A percentile compares a stretch with the other conserved stretches of the same genome.
phyloP scores from a whole-genome alignment of 2,329 filamentous ascomycete genomes.

The Cordyceps farinosa region DNA sequence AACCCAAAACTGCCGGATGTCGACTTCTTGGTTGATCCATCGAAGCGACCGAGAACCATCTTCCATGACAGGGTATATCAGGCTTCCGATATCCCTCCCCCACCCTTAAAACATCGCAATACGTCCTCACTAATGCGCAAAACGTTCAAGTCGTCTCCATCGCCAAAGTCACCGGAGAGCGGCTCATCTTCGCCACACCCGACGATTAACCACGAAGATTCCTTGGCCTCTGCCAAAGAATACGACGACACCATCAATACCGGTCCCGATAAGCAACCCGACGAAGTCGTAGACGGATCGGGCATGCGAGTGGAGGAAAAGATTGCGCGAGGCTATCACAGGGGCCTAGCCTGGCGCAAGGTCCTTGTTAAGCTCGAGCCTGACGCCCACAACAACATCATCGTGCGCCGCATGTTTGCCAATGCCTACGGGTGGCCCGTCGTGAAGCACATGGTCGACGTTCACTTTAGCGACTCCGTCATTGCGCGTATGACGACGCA shows the following conservation, averaged over 20 bases:
- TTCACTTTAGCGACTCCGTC: slow-evolving; percentile 77
- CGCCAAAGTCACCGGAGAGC: slow-evolving; percentile 27
- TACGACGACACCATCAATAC: slow-evolving; percentile 51
- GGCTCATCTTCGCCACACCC: slow-evolving; percentile 34
- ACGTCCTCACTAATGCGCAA: slow-evolving; percentile 35
- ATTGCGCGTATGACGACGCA: slow-evolving; percentile 63
- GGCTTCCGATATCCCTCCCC: slow-evolving; percentile 84
- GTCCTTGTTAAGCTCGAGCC: slow-evolving; percentile 93
- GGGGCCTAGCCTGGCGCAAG: slow-evolving; percentile 89
- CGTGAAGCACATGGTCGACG: slow-evolving; percentile 88
- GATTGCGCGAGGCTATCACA: slow-evolving; percentile 93
- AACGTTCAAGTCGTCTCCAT: slow-evolving; percentile 24
- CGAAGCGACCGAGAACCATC: slow-evolving; percentile 78
- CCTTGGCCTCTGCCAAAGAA: slow-evolving; percentile 42
- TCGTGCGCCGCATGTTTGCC: slow-evolving; percentile 92
- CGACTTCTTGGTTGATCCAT: slow-evolving; percentile 80
- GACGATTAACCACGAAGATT: slow-evolving; percentile 40
- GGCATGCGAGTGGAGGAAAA: slow-evolving; percentile 94
- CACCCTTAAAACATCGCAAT: slow-evolving; percentile 59
- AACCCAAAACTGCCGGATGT: slow-evolving; percentile 81
- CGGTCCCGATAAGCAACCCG: slow-evolving; percentile 39
- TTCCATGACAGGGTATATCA: slow-evolving; percentile 97
- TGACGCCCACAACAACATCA: slow-evolving; percentile 97
- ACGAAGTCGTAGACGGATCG: slow-evolving; percentile 51
- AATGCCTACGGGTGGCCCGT: slow-evolving; percentile 99